Evolutionary conservation across 2,329 filamentous ascomycete species (phyloP), one percentile per base, ranked within the genome.

Genomic region (Cercospora sojina): DNA sequence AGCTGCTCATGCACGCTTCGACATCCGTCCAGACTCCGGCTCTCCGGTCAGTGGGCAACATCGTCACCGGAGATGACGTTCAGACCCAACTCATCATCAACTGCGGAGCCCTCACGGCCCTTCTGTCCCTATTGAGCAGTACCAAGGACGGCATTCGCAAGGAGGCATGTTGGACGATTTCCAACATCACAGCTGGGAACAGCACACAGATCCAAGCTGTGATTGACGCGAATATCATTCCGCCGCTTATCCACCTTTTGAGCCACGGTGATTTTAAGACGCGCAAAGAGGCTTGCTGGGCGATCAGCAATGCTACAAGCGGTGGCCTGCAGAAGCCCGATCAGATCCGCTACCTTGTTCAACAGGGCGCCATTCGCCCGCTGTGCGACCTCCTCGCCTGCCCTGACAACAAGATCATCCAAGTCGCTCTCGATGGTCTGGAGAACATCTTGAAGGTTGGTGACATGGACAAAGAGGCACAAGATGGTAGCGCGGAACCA

Each of bases 371-470:
- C 84, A 98, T 99, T 83, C 96, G 94, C 83, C 95, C 95, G 3
- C 86, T 99, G 35, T 99, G 95, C 80, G 95, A 99, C 77, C 88
- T 99, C 27, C 88, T 99, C 65, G 89, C 88, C 43, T 99, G 95
- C 85, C 96, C 96, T 31, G 95, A 99, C 81, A 99, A 99, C 84
- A 99, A 99, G 88, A 99, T 99, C 79, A 99, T 99, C 75, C 95
- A 99, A 82, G 95, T 99, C 72, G 95, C 95, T 71, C 88, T 99
- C 58, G 95, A 99, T 76, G 95, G 95, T 62, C 86, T 99, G 64
- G 95, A 99, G 89, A 99, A 99, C 82, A 98, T 99, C 71, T 88
- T 99, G 77, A 99, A 99, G 90, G 95, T 99, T 70, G 95, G 95
- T 62, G 95, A 99, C 75, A 92, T 98, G 83, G 95, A 99, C 83